These are phyloP conservation scores for Pachyrhizus erosus DNA, from an alignment of 306 rosid genomes.

Conservation along the genomic window DNA sequence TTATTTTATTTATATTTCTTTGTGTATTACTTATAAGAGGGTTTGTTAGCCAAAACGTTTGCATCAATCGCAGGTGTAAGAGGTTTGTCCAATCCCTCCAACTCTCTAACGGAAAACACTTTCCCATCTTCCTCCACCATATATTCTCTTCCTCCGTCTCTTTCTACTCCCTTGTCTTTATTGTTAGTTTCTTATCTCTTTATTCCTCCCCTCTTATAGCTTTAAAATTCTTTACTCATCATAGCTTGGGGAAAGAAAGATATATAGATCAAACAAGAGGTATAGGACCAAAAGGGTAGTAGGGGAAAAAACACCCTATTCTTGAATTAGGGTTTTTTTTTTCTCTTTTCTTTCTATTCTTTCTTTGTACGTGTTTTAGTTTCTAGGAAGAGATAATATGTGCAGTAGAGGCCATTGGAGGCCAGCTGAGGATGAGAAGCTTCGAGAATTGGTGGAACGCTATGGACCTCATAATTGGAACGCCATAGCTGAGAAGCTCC, in stretches of 20 bases:
- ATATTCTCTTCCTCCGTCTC: constrained; percentile 50
- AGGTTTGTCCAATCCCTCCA: constrained; percentile 75
- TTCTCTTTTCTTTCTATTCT: neutral
- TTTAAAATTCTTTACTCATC: constrained; percentile 23
- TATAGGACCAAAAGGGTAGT: constrained; percentile 1
- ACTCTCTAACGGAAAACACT: constrained; percentile 93
- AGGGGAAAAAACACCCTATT: constrained; percentile 30
- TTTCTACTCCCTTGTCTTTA: constrained; percentile 46
- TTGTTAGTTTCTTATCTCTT: constrained; percentile 29
- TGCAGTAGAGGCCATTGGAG: constrained; percentile 99
- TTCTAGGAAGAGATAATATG: constrained; percentile 53
- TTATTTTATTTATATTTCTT: constrained; percentile 19
- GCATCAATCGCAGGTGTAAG: constrained; percentile 88
- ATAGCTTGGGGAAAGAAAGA: neutral
- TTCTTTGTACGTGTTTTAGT: neutral
- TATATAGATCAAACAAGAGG: constrained; percentile 40
- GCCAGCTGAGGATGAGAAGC: constrained; percentile 93
- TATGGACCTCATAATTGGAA: constrained; percentile 99
- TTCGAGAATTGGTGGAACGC: constrained; percentile 83
- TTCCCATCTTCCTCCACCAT: constrained; percentile 65
- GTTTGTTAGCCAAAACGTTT: constrained; percentile 91
- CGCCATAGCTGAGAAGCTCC: constrained; percentile 94
- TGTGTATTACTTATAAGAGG: constrained; percentile 49
- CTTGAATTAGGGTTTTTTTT: constrained; percentile 48
- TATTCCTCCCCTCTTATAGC: neutral